phyloP scores from a whole-genome alignment of 192 early-diverging fungal species.

The Rhizophagus clarus region DNA sequence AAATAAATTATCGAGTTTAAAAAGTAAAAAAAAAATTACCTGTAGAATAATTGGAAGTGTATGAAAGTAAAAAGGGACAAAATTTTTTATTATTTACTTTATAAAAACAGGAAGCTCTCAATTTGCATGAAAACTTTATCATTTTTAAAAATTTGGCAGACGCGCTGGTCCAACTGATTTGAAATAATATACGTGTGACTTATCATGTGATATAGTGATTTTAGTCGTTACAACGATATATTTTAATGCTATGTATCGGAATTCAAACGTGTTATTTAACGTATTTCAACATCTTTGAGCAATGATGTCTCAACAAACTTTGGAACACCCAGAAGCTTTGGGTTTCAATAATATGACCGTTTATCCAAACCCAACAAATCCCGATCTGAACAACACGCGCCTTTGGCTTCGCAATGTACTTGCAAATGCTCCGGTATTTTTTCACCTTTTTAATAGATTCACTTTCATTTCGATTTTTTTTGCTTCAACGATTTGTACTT shows the following conservation, averaged over 20 bases:
- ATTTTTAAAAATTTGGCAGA: neutral
- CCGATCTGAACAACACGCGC: neutral
- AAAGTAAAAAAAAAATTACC: neutral
- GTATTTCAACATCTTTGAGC: neutral
- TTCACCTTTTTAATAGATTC: neutral
- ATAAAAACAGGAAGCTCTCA: neutral
- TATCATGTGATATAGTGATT: too few relatives aligned
- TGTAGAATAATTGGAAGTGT: neutral
- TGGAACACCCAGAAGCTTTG: neutral
- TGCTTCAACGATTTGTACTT: neutral
- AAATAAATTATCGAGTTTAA: neutral
- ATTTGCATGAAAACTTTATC: neutral
- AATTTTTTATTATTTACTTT: neutral
- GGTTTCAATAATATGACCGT: neutral
- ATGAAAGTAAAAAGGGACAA: neutral
- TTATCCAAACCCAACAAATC: neutral
- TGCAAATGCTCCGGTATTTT: neutral
- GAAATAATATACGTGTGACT: neutral
- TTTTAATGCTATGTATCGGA: too few relatives aligned
- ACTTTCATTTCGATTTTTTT: neutral
- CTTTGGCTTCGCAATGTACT: constrained; percentile 1
- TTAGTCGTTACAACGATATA: too few relatives aligned
- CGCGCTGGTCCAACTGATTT: neutral
- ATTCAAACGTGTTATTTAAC: too few relatives aligned
- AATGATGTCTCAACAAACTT: neutral